Base-by-base conservation (phyloP, 768 basidiomycete species). In the Grammothele lineata region DNA sequence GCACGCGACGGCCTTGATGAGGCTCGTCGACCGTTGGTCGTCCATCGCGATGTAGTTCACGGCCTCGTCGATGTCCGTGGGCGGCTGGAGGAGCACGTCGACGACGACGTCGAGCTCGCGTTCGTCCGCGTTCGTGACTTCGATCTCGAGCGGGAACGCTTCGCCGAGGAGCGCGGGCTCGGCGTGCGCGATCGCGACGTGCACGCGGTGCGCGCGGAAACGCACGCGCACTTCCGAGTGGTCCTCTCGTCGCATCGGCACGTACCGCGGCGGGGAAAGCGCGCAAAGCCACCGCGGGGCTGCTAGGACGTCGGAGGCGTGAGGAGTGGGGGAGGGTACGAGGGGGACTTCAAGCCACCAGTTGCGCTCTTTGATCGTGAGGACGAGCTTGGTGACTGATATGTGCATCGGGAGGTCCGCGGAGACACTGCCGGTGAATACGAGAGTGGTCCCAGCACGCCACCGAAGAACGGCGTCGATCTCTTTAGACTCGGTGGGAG, bases 131-230 rank as follows among this genome's bases (percentile, higher is more conserved):
- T 93, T 96, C 4, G 68, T 77, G 12, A 95, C 72, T 37, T 79
- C 72, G 34, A 97, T 70, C 10, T 62, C 60, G 55, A 97, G 83
- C 0, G 87, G 83, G 58, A 87, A 89, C 37, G 77, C 74, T 62
- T 96, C 94, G 51, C 87, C 83, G 27, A 95, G 64, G 62, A 85
- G 88, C 1, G 90, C 91, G 0, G 87, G 86, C 1, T 75, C 63
- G 0, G 75, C 66, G 47, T 92, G 84, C 1, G 70, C 62, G 37
- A 93, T 60, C 0, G 70, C 66, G 17, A 89, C 66, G 4, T 65
- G 56, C 3, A 95, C 57, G 0, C 65, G 63, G 51, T 89, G 88
- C 0, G 81, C 74, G 18, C 77, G 77, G 52, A 83, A 74, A 40
- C 75, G 79, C 34, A 88, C 75, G 18, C 85, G 61, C 15, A 80